Base-by-base conservation (phyloP, 306 rosid species). In the Hippophae gyantsensis region DNA sequence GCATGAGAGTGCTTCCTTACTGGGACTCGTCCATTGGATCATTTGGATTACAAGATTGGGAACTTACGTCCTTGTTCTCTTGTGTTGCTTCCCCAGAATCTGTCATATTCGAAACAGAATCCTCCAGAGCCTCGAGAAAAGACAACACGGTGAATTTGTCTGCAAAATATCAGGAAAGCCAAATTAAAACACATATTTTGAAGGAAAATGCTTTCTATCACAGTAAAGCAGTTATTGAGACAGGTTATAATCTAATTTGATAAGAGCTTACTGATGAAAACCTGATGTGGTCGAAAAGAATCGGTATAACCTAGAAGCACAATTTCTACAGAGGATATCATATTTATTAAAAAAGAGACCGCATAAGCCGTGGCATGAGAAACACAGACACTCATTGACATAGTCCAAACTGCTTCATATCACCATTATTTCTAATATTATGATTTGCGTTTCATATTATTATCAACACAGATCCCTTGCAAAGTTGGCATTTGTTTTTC, bases 91-190 rank as follows among this genome's bases (percentile, higher is more conserved):
- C 87, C 66, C 73, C 87, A 1, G 86, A 40, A 53, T 57, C 82
- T 42, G 66, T 6, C 32, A 70, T 64, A 48, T 61, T 72, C 1
- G 86, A 63, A 69, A 90, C 95, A 14, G 98, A 77, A 79, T 90
- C 98, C 71, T 90, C 96, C 5, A 90, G 95, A 42, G 95, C 98
- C 81, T 90, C 96, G 7, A 90, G 94, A 69, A 90, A 90, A 6
- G 98, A 90, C 79, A 87, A 64, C 52, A 87, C 98, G 2, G 98
- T 87, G 67, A 85, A 85, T 68, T 87, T 90, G 64, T 87, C 96
- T 87, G 96, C 75, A 72, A 71, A 51, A 32, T 32, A 4, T 32
- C 38, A 32, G 38, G 38, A 32, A 2, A 32, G 38, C 38, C 38
- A 32, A 69, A 51, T 61, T 9, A 32, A 32, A 32, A 50, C 9